Conservation (phyloP, 371 early-diverging fungal species). For the Synchytrium microbalum region DNA sequence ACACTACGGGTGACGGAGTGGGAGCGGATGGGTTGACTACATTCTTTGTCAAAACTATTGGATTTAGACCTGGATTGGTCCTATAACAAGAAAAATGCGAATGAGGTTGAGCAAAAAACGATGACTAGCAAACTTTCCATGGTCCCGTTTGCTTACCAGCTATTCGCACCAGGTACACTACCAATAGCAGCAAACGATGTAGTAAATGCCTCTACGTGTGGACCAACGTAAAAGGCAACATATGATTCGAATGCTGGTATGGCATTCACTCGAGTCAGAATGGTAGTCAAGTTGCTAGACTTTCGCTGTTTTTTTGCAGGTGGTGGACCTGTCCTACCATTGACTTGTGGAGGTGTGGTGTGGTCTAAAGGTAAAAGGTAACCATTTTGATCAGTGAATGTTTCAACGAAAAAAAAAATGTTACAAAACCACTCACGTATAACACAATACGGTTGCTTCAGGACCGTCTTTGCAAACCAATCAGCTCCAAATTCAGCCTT, state of each 20-base stretch:
- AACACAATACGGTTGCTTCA: constrained; percentile 39
- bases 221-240: constrained; percentile 37
- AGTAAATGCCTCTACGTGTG: constrained; percentile 32
- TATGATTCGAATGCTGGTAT: constrained; percentile 26
- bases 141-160: constrained; percentile 23
- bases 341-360: not conserved
- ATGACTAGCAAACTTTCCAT: not conserved
- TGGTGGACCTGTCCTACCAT: too few species aligned
- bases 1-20: too few species aligned
- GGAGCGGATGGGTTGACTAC: too few species aligned
- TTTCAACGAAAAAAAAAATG: constrained; percentile 15
- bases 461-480: constrained; percentile 41
- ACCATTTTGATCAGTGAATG: constrained; percentile 7
- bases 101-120: too few species aligned
- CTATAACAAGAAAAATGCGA: too few species aligned
- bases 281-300: too few species aligned
- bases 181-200: constrained; percentile 32
- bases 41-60: too few species aligned
- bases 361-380: not conserved
- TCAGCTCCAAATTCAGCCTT: constrained; percentile 40
- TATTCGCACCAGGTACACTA: constrained; percentile 36
- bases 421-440: constrained; percentile 24
- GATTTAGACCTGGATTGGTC: too few species aligned
- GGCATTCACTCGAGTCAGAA: too few species aligned
- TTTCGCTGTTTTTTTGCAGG: too few species aligned